Evolutionary conservation across 2,329 filamentous ascomycete genomes (phyloP), one percentile per base, ranked within the genome.

Genomic region (Neonectria ditissima): DNA sequence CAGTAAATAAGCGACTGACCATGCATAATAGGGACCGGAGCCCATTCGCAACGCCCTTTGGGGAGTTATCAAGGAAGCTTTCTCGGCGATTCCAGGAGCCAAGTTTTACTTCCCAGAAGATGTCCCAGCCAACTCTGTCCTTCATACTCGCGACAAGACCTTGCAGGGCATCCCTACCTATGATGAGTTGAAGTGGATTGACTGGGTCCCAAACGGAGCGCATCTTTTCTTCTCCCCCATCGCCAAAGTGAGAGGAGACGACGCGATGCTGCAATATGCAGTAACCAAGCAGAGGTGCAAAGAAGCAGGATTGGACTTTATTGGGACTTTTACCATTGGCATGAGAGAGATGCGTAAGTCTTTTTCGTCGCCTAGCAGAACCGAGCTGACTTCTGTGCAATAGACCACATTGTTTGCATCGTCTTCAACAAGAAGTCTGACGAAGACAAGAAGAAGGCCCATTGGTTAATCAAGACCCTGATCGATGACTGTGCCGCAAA

Each of bases 371-470:
- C 4, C 16, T 14, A 1, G 13, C 11, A 6, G 8, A 24, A 11
- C 16, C 18, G 22, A 18, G 16, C 50, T 53, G 24, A 41, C 11
- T 7, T 18, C 2, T 6, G 32, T 16, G 34, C 1, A 41, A 53
- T 41, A 59, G 56, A 63, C 3, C 61, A 63, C 69, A 86, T 87
- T 61, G 80, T 85, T 3, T 83, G 83, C 61, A 82, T 87, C 44
- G 79, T 86, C 14, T 87, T 84, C 69, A 80, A 87, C 63, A 77
- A 81, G 5, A 77, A 78, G 20, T 39, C 83, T 34, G 67, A 76
- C 0, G 77, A 80, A 1, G 58, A 59, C 22, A 79, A 82, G 66
- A 65, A 76, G 20, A 74, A 77, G 2, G 75, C 74, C 32, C 63
- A 73, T 54, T 69, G 64, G 62, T 62, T 75, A 11, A 72, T 80